phyloP scores from a whole-genome alignment of 495 filamentous ascomycete species.

The Melanomma pulvis-pyrius region DNA sequence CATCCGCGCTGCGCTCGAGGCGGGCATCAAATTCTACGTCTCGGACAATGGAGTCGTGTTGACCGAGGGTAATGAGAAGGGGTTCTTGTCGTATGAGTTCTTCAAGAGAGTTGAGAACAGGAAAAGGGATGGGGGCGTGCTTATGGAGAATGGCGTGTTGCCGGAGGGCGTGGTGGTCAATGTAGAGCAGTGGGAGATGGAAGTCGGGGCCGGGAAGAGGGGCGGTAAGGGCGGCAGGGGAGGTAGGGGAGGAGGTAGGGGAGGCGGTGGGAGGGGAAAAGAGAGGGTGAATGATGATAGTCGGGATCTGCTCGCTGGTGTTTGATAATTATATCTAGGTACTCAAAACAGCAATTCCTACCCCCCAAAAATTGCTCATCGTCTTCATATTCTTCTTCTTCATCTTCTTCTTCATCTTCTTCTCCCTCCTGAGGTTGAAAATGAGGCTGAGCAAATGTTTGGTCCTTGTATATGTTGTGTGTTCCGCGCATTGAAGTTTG shows the following conservation, averaged over 20 bases:
- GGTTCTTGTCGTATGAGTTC: conserved; percentile 41
- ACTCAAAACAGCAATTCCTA: no score
- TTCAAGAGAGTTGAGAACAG: conserved; percentile 46
- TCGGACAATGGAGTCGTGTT: conserved; percentile 76
- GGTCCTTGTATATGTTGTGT: no score
- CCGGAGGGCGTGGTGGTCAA: conserved; percentile 32
- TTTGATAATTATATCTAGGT: conserved; percentile 7
- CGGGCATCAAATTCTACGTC: conserved; percentile 75
- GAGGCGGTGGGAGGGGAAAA: conserved; percentile 20
- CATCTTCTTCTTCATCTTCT: no score
- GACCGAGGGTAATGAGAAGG: conserved; percentile 43
- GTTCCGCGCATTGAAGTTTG: no score
- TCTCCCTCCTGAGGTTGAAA: no score
- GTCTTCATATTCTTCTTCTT: no score
- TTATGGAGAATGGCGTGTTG: conserved; percentile 42
- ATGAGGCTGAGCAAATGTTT: no score
- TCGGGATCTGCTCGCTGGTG: conserved; percentile 26
- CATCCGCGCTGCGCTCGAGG: conserved; percentile 64
- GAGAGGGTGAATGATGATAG: conserved; percentile 29
- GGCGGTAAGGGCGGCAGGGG: conserved; percentile 15
- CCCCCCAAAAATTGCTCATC: no score
- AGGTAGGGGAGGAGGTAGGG: conserved; percentile 14
- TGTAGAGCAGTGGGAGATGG: conserved; percentile 28
- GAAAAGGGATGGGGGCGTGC: conserved; percentile 36
- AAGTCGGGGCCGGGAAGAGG: conserved; percentile 14